Percentiles rank a stretch among this genome's conserved stretches.
Conservation (phyloP, 75 land plant genomes). For the Selaginella tamariscina region DNA sequence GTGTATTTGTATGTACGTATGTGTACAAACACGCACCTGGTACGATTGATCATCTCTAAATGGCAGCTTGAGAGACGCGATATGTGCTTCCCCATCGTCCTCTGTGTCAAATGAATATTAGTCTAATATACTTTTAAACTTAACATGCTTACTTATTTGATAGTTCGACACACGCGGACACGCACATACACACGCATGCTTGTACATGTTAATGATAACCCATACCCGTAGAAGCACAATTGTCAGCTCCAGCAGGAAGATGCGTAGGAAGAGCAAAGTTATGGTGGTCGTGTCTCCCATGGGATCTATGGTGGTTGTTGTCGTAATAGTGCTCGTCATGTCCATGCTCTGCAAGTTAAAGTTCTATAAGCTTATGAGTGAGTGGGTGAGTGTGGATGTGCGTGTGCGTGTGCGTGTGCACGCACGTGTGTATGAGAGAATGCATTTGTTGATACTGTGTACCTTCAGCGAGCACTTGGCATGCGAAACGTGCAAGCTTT, state of each 20-base stretch:
- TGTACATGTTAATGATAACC: neutral
- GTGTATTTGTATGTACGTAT: no score
- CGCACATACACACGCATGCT: neutral
- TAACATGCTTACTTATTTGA: neutral
- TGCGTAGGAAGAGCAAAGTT: neutral
- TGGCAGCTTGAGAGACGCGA: neutral
- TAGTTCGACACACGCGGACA: neutral
- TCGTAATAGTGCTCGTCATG: no score
- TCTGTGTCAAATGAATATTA: neutral
- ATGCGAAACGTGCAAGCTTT: slow-evolving; percentile 1
- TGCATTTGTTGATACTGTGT: neutral
- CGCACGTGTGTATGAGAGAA: no score
- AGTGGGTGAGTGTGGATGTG: no score
- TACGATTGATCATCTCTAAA: neutral
- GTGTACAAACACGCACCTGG: neutral
- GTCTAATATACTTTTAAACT: neutral
- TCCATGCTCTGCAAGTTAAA: slow-evolving; percentile 5
- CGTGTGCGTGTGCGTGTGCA: no score
- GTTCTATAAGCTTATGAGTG: no score
- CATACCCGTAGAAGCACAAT: neutral
- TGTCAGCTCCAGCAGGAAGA: slow-evolving; percentile 8
- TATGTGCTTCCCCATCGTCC: neutral
- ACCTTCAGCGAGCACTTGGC: neutral
- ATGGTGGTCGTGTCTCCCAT: slow-evolving; percentile 6
- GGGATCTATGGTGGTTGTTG: neutral